Evolutionary conservation across 495 filamentous ascomycete genomes (phyloP), one percentile per base, ranked within the genome.

Genomic region (Baudoinia panamericana): DNA sequence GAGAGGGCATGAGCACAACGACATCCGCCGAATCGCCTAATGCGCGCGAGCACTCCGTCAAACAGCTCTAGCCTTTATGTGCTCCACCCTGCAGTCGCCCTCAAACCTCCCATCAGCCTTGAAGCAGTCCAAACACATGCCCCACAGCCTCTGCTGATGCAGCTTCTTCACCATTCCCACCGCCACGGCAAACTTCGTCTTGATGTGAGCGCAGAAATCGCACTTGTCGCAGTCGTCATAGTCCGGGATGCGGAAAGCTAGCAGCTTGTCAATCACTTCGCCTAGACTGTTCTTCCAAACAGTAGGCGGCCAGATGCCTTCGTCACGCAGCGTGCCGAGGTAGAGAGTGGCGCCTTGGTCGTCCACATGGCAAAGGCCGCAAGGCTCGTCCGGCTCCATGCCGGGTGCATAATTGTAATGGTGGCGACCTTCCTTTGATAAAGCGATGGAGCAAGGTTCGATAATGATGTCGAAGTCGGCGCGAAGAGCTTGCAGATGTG

Each of bases 41-140:
- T n/a, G n/a, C n/a, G n/a, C n/a, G n/a, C n/a, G n/a, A n/a, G n/a
- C n/a, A n/a, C n/a, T n/a, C n/a, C n/a, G n/a, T n/a, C n/a, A n/a
- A n/a, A n/a, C n/a, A n/a, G n/a, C n/a, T n/a, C n/a, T n/a, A 27
- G 30, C 30, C 16, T 46, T 46, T 12, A 36, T 13, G 18, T 51
- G 48, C 39, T 43, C 42, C 18, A 20, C 19, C 37, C 48, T 26
- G 24, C 48, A 51, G 35, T 46, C 43, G 11, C 48, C 48, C 1
- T 5, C 17, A n/a, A 30, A 18, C 10, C 30, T 13, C 1, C 36
- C 48, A 2, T 43, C 43, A 34, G 30, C 43, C 26, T 43, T 51
- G 27, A 46, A 46, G 24, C 48, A 51, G 18, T 51, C 48, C 23
- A 51, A 31, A 18, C 48, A 51, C n/a, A 46, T 19, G 4, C 48